Base-by-base conservation (phyloP, 495 filamentous ascomycete genomes). In the Penicillium maclennaniae region DNA sequence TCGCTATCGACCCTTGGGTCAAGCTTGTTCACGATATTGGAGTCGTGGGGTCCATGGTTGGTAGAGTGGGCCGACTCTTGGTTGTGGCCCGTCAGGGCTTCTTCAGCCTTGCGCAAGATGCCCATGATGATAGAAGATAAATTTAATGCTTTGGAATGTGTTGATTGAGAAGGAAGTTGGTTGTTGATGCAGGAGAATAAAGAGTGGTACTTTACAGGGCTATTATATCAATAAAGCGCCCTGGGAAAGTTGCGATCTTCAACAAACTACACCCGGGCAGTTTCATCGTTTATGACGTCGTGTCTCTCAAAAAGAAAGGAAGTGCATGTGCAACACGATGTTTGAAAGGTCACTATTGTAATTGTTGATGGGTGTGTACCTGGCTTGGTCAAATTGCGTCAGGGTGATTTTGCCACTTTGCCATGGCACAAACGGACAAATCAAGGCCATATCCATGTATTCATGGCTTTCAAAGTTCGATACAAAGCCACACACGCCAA, bases 1-100 rank as follows among this genome's bases (percentile, higher is more conserved):
- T 77, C 71, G n/a, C 69, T 69, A 47, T 80, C 76, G 4, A 79
- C 72, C 38, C 73, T 70, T 20, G 78, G 78, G 48, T 81, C 78
- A 9, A 67, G 53, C 63, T 76, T 76, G 53, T 78, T 79, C 34
- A 59, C 60, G 23, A 67, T 7, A 48, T 73, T 74, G 21, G 71
- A 71, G 7, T 50, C 54, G 56, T 74, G 75, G 26, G 64, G 68
- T 9, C 67, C 67, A 43, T 58, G 56, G 31, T 62, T 64, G 38
- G 56, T 34, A 17, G 51, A 54, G 49, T 43, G 25, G 17, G 41
- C 45, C 36, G 53, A 55, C 38, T 40, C 38, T 34, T 51, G 41
- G 16, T 34, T 21, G 28, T 55, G 49, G 37, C 51, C 51, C 20
- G 51, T 51, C 16, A 54, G 3, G 47, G 38, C 42, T 20, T 54